These are phyloP conservation scores for Tetradesmus obliquus DNA, from an alignment of 139 green algal species.

Conservation along the genomic window DNA sequence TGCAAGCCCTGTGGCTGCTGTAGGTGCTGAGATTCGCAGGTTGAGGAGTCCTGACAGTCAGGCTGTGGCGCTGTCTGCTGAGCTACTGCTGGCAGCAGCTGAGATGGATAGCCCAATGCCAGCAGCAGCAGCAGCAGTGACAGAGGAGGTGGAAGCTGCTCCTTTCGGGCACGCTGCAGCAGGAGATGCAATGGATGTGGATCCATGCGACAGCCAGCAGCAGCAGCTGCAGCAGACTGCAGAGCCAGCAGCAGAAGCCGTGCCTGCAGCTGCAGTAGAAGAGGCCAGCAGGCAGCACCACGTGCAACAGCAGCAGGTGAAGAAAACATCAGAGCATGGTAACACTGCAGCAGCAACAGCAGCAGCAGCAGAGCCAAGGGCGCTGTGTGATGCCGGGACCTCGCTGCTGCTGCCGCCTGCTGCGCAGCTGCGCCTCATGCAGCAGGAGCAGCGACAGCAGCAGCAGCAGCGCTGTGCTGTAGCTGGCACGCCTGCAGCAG, in stretches of 20 bases:
- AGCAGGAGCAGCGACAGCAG: slow-evolving; percentile 10
- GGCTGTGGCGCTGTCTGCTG: slow-evolving; percentile 16
- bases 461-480: not conserved
- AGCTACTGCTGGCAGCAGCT: slow-evolving; percentile 25
- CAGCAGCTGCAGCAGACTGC: not conserved
- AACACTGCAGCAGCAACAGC: not conserved
- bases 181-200: not conserved
- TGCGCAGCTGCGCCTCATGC: not conserved
- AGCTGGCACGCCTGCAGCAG: not conserved
- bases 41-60: slow-evolving; percentile 7
- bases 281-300: not conserved
- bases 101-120: not conserved
- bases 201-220: not conserved
- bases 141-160: not conserved
- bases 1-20: not conserved
- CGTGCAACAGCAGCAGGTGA: not conserved
- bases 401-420: slow-evolving; percentile 29
- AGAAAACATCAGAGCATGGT: not conserved
- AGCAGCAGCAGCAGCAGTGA: slow-evolving; percentile 4
- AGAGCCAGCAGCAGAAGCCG: not conserved
- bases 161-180: slow-evolving; percentile 1
- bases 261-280: not conserved
- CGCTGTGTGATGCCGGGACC: not conserved
- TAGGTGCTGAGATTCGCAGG: too few relatives aligned
- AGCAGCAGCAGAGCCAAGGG: not conserved